phyloP scores from a whole-genome alignment of 1,284 basidiomycete genomes.

The Ganoderma boninense region DNA sequence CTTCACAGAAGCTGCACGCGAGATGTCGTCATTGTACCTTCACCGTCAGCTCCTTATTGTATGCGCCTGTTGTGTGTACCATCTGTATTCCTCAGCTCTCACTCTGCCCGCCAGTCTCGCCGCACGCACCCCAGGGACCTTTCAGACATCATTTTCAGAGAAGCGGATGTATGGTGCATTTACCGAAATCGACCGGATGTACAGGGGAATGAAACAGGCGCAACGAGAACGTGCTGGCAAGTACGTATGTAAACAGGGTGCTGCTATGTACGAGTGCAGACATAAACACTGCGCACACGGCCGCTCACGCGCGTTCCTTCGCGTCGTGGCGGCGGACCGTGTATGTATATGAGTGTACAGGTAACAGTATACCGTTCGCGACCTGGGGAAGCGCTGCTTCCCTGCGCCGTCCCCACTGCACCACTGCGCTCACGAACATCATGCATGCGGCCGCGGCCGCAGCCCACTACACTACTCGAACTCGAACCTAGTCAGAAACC shows the following conservation, averaged over 20 bases:
- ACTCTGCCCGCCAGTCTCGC: background rate
- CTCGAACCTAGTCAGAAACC: constrained; percentile 20
- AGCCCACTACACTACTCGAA: constrained; percentile 17
- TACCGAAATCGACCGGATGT: constrained; percentile 30
- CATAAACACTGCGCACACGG: background rate
- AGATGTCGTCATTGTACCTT: background rate
- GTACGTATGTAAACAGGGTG: constrained; percentile 17
- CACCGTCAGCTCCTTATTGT: background rate
- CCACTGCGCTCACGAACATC: constrained; percentile 28
- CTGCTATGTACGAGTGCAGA: constrained; percentile 8
- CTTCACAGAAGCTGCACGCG: background rate
- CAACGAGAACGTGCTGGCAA: constrained; percentile 40
- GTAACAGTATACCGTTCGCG: constrained; percentile 31
- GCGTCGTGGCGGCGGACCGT: constrained; percentile 14
- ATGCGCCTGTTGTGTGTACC: constrained; percentile 15
- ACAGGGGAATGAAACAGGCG: constrained; percentile 36
- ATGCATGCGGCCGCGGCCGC: constrained; percentile 21
- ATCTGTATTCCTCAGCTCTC: constrained; percentile 11
- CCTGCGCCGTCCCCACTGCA: constrained; percentile 41
- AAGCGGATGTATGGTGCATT: constrained; percentile 17
- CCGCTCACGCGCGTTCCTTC: constrained; percentile 6
- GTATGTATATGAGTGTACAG: constrained; percentile 15
- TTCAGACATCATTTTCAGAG: background rate
- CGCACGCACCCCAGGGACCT: background rate
- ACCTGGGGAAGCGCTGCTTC: constrained; percentile 50